Percentiles rank a stretch among this genome's conserved stretches.
phyloP scores from a whole-genome alignment of 2,329 filamentous ascomycete species.

The Aspergillus melleus region DNA sequence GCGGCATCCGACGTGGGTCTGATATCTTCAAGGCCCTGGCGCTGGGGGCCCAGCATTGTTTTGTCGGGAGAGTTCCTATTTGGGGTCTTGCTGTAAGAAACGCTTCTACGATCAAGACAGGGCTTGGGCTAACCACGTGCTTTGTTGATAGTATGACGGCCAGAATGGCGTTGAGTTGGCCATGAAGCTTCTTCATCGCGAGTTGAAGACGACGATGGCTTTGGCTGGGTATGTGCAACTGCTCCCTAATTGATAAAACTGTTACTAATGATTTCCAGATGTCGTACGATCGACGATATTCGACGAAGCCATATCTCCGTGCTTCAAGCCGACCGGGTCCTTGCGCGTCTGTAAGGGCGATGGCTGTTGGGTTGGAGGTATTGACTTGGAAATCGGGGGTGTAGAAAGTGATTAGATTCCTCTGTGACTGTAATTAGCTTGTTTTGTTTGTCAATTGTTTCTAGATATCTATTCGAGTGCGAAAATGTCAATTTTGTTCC shows the following conservation, averaged over 20 bases:
- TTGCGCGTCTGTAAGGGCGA: background rate
- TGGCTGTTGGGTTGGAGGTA: no score
- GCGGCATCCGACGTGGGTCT: conserved; percentile 26
- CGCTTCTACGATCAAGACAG: background rate
- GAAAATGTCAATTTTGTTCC: no score
- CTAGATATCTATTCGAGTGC: no score
- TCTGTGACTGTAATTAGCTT: background rate
- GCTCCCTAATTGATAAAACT: background rate
- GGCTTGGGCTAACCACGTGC: background rate
- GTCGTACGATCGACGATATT: background rate
- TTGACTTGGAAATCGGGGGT: background rate
- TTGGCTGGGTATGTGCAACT: conserved; percentile 18
- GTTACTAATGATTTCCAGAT: background rate
- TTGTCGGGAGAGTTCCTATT: conserved; percentile 26
- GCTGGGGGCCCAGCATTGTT: conserved; percentile 24
- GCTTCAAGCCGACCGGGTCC: background rate
- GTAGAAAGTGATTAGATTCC: background rate
- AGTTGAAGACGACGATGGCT: conserved; percentile 24
- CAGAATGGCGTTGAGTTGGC: conserved; percentile 27
- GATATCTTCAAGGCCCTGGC: conserved; percentile 33
- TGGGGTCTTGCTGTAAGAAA: conserved; percentile 30
- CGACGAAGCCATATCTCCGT: background rate
- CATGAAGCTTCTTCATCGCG: conserved; percentile 22
- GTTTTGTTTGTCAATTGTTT: background rate
- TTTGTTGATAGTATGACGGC: conserved; percentile 19